These are phyloP conservation scores for Colletotrichum karsti DNA, from an alignment of 2,329 filamentous ascomycete species.

Conservation along the genomic window DNA sequence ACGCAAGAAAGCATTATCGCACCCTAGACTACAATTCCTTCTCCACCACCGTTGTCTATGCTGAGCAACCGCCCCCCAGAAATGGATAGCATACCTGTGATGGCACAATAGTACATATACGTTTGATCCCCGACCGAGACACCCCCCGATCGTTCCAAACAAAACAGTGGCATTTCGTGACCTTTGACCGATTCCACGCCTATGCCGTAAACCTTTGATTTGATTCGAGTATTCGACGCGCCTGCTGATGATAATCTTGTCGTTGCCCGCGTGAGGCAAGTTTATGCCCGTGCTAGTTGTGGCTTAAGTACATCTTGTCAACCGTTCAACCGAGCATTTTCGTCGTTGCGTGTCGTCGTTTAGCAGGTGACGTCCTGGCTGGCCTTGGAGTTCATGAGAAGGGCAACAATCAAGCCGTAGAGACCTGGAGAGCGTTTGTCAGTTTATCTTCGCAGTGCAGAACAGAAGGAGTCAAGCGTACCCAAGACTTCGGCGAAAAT, in stretches of 20 bases:
- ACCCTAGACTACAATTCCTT: slow-evolving; percentile 53
- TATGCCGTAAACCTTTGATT: slow-evolving; percentile 31
- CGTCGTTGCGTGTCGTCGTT: slow-evolving; percentile 34
- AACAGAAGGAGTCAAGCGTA: slow-evolving; percentile 53
- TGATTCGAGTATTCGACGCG: slow-evolving; percentile 32
- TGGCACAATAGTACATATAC: slow-evolving; percentile 63
- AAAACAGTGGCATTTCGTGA: slow-evolving; percentile 29
- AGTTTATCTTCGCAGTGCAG: slow-evolving; percentile 28
- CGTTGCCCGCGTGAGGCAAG: slow-evolving; percentile 32
- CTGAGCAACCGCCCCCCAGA: slow-evolving; percentile 48
- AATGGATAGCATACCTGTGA: slow-evolving; percentile 47
- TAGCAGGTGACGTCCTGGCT: slow-evolving; percentile 71
- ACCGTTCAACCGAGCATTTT: slow-evolving; percentile 35
- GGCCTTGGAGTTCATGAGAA: slow-evolving; percentile 99
- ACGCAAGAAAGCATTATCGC: slow-evolving; percentile 35
- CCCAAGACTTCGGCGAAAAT: slow-evolving; percentile 99
- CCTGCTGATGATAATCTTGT: slow-evolving; percentile 30
- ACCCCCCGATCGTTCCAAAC: slow-evolving; percentile 32
- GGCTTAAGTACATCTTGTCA: slow-evolving; percentile 46
- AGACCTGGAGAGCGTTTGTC: slow-evolving; percentile 72
- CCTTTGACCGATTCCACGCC: slow-evolving; percentile 30
- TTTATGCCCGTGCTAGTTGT: slow-evolving; percentile 30
- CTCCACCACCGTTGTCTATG: slow-evolving; percentile 53
- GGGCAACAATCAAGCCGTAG: slow-evolving; percentile 97
- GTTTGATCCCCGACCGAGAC: slow-evolving; percentile 35